Percentiles rank a stretch among this genome's conserved stretches.
Evolutionary conservation across 306 rosid species (phyloP).

Genomic region (Glycine soja): DNA sequence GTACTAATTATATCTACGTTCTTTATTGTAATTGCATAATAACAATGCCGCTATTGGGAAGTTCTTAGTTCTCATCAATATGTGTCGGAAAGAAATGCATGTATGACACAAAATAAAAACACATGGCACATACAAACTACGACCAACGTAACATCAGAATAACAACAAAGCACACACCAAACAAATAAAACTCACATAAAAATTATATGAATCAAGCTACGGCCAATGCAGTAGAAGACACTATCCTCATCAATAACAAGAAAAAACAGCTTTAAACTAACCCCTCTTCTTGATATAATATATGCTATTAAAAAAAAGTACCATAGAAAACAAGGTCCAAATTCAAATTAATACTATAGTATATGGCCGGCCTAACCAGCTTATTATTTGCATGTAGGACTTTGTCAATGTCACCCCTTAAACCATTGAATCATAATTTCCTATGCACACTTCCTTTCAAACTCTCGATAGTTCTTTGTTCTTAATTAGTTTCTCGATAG

Average conservation of each 20-base stretch:
- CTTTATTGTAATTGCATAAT: neutral
- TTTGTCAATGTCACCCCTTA: slow-evolving; percentile 45
- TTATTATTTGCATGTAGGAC: slow-evolving; percentile 47
- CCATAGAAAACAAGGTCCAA: slow-evolving; percentile 32
- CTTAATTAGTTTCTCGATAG: no score
- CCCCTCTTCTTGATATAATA: neutral
- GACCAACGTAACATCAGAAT: neutral
- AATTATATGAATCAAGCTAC: neutral
- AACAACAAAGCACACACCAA: slow-evolving; percentile 12
- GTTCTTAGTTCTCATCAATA: slow-evolving; percentile 35
- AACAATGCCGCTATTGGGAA: neutral
- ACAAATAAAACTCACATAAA: slow-evolving; percentile 28
- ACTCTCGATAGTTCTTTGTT: neutral
- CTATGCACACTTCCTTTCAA: slow-evolving; percentile 14
- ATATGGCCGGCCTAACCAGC: slow-evolving; percentile 64
- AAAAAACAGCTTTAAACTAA: slow-evolving; percentile 38
- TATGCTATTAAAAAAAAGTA: slow-evolving; percentile 18
- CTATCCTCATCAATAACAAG: slow-evolving; percentile 21
- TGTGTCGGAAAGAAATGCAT: slow-evolving; percentile 3
- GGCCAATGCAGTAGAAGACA: slow-evolving; percentile 40
- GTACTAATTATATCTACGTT: neutral
- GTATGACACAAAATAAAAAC: neutral
- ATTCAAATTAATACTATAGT: neutral
- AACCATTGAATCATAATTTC: slow-evolving; percentile 36
- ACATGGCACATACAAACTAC: neutral